These are phyloP conservation scores for Cyclostephanos tholiformis DNA, from an alignment of 108 stramenopile species.

Conservation along the genomic window DNA sequence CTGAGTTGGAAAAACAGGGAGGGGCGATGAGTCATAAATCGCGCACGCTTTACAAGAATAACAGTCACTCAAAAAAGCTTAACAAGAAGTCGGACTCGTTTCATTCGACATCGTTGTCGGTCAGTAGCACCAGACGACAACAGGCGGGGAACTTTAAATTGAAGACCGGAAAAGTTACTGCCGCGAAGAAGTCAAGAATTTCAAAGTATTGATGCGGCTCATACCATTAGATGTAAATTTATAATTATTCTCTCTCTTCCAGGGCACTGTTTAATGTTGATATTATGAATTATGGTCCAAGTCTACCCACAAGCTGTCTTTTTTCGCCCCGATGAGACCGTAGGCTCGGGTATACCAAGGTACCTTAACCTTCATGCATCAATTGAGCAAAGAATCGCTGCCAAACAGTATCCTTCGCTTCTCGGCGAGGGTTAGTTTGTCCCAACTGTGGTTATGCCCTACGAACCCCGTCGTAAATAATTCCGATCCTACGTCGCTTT, in stretches of 20 bases:
- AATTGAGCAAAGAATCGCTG: conserved; percentile 69
- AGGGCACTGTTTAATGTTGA: not conserved
- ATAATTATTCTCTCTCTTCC: not conserved
- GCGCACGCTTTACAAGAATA: not conserved
- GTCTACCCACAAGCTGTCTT: no score
- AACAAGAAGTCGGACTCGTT: not conserved
- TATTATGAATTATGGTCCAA: no score
- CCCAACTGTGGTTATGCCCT: conserved; percentile 53
- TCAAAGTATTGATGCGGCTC: conserved; percentile 14
- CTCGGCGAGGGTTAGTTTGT: conserved; percentile 55
- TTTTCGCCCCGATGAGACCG: not conserved
- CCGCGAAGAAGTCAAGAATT: conserved; percentile 3
- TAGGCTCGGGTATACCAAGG: not conserved
- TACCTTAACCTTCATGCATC: not conserved
- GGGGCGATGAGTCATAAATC: conserved; percentile 13
- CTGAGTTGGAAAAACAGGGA: not conserved
- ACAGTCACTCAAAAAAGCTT: not conserved
- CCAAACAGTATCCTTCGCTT: conserved; percentile 79
- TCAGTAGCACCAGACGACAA: conserved; percentile 1
- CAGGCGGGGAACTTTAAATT: not conserved
- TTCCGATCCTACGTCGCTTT: conserved; percentile 13
- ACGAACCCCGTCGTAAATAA: conserved; percentile 69
- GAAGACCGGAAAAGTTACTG: not conserved
- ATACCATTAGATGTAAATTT: not conserved
- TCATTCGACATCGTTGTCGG: not conserved